phyloP scores from a whole-genome alignment of 495 filamentous ascomycete genomes.

The Astrothelium macrocarpum region DNA sequence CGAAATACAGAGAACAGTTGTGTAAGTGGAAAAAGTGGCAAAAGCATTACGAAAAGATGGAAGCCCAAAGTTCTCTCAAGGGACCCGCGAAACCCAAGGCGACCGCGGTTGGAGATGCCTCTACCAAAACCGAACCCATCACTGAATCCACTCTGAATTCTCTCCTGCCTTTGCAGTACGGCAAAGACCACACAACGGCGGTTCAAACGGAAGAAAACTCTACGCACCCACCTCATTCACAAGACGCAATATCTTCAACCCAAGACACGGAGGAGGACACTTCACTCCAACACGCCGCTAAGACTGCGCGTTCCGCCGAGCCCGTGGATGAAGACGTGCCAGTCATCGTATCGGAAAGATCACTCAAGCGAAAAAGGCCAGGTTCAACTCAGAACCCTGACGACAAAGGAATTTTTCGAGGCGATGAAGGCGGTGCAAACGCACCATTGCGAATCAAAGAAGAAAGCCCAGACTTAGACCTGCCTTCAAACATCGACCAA shows the following conservation, averaged over 20 bases:
- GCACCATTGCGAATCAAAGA: slow-evolving; percentile 27
- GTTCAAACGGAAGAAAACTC: not conserved
- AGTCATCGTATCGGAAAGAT: slow-evolving; percentile 24
- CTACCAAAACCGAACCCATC: not conserved
- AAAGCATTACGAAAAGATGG: not conserved
- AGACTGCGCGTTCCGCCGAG: not conserved
- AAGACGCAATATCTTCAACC: not conserved
- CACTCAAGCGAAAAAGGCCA: slow-evolving; percentile 28
- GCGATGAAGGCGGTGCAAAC: slow-evolving; percentile 13
- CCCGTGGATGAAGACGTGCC: slow-evolving; percentile 21
- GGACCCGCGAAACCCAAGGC: not conserved
- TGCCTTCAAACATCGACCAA: not conserved
- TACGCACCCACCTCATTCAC: not conserved
- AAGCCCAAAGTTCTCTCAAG: not conserved
- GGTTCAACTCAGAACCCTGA: not conserved
- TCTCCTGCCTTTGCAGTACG: not conserved
- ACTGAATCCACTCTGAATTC: not conserved
- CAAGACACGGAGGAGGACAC: not conserved
- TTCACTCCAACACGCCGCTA: not conserved
- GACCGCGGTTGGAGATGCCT: not conserved
- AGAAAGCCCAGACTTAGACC: slow-evolving; percentile 12
- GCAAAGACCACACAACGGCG: not conserved
- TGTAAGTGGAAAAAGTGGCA: not conserved
- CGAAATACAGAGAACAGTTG: not conserved
- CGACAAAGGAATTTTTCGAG: not conserved